These are phyloP conservation scores for Ilyonectria robusta DNA, from an alignment of 2,329 filamentous ascomycete genomes.

Conservation along the genomic window DNA sequence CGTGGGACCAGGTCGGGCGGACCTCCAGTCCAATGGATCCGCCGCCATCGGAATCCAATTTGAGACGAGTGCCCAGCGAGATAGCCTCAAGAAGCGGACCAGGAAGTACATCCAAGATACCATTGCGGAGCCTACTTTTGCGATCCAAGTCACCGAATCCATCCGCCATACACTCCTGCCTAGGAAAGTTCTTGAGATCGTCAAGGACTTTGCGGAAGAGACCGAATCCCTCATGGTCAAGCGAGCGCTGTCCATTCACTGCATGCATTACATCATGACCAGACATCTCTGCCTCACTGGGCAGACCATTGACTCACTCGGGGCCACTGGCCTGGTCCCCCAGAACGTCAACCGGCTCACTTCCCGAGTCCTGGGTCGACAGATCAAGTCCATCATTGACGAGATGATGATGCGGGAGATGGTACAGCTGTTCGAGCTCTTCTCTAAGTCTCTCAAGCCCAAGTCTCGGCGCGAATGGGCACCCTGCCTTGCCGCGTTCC, in stretches of 20 bases:
- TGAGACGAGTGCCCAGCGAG: slow-evolving; percentile 57
- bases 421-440: slow-evolving; percentile 65
- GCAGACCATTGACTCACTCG: slow-evolving; percentile 58
- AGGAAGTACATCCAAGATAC: slow-evolving; percentile 66
- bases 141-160: slow-evolving; percentile 65
- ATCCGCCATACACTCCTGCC: slow-evolving; percentile 63
- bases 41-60: slow-evolving; percentile 67
- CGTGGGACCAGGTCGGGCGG: slow-evolving; percentile 53
- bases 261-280: slow-evolving; percentile 70
- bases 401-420: slow-evolving; percentile 68
- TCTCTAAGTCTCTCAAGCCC: slow-evolving; percentile 67
- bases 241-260: slow-evolving; percentile 67
- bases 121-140: slow-evolving; percentile 62
- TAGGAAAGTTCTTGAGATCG: slow-evolving; percentile 61
- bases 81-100: slow-evolving; percentile 61
- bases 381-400: slow-evolving; percentile 70
- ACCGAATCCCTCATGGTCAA: slow-evolving; percentile 66
- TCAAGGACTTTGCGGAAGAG: slow-evolving; percentile 63
- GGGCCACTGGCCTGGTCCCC: slow-evolving; percentile 59
- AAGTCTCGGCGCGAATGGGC: slow-evolving; percentile 69
- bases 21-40: slow-evolving; percentile 59
- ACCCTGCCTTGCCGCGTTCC: slow-evolving; percentile 69
- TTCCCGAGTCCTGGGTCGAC: slow-evolving; percentile 68
- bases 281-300: slow-evolving; percentile 67
- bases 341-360: slow-evolving; percentile 63